Conservation (phyloP, 495 filamentous ascomycete species). For the Tricharina praecox region DNA sequence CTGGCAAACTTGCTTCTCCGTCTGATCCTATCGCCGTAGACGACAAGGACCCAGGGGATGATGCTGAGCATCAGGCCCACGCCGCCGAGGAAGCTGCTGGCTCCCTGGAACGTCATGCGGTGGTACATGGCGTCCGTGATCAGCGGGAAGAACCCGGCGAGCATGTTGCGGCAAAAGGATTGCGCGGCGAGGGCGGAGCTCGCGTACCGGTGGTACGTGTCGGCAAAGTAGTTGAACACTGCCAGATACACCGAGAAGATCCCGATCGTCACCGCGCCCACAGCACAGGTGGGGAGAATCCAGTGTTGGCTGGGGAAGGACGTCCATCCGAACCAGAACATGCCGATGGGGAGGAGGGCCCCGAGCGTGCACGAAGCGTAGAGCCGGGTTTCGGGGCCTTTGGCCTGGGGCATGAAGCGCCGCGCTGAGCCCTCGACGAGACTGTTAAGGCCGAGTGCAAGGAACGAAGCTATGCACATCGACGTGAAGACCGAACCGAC, state of each 20-base stretch:
- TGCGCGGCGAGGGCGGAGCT: slow-evolving; percentile 80
- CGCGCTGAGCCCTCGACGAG: slow-evolving; percentile 17
- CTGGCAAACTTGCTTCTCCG: slow-evolving; percentile 37
- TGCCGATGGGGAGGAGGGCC: slow-evolving; percentile 43
- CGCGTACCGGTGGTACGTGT: slow-evolving; percentile 70
- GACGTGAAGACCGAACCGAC: slow-evolving; percentile 57
- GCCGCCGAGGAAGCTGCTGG: slow-evolving; percentile 57
- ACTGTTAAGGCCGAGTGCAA: slow-evolving; percentile 59
- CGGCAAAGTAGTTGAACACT: slow-evolving; percentile 88
- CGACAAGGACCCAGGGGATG: slow-evolving; percentile 73
- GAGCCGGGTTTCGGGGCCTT: slow-evolving; percentile 53
- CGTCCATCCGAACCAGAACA: slow-evolving; percentile 72
- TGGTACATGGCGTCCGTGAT: slow-evolving; percentile 55
- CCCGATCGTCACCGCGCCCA: slow-evolving; percentile 65
- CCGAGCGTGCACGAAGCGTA: slow-evolving; percentile 63
- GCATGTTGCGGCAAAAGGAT: slow-evolving; percentile 62
- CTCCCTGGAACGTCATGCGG: slow-evolving; percentile 53
- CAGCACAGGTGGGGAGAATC: slow-evolving; percentile 56
- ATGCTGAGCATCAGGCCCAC: slow-evolving; percentile 53
- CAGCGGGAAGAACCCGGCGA: slow-evolving; percentile 70
- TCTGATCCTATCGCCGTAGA: slow-evolving; percentile 64
- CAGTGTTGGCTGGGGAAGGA: slow-evolving; percentile 50
- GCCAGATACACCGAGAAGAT: slow-evolving; percentile 81
- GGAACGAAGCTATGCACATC: slow-evolving; percentile 47
- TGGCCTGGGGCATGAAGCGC: slow-evolving; percentile 30